phyloP scores from a whole-genome alignment of 495 filamentous ascomycete species.

The Xylaria sp. region DNA sequence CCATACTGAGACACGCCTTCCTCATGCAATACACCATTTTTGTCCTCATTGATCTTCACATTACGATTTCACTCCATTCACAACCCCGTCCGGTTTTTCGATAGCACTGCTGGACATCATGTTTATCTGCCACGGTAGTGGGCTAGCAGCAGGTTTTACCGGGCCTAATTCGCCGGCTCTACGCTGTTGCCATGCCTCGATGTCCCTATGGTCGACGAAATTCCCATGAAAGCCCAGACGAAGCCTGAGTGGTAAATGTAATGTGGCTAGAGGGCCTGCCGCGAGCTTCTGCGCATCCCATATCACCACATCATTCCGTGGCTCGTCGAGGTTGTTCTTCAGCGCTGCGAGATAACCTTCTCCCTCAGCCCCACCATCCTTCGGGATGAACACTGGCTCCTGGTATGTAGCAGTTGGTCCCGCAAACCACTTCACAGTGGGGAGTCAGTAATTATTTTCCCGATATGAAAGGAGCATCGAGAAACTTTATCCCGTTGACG shows the following conservation, averaged over 20 bases:
- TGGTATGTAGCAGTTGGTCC: slow-evolving; percentile 61
- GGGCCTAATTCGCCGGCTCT: slow-evolving; percentile 51
- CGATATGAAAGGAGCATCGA: too few relatives aligned
- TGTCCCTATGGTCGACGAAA: slow-evolving; percentile 54
- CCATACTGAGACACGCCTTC: neutral
- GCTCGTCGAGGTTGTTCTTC: slow-evolving; percentile 59
- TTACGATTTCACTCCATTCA: neutral
- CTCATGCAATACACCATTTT: neutral
- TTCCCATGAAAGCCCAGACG: slow-evolving; percentile 56
- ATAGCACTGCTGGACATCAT: slow-evolving; percentile 5
- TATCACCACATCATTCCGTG: slow-evolving; percentile 59
- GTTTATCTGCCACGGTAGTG: slow-evolving; percentile 51
- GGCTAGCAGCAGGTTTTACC: slow-evolving; percentile 47
- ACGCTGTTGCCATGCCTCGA: slow-evolving; percentile 50
- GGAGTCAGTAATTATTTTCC: slow-evolving; percentile 9
- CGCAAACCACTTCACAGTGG: slow-evolving; percentile 51
- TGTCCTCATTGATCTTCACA: neutral
- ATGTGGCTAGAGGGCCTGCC: slow-evolving; percentile 52
- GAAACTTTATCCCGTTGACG: neutral
- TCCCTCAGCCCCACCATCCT: slow-evolving; percentile 52
- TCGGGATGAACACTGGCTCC: slow-evolving; percentile 65
- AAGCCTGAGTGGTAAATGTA: slow-evolving; percentile 54
- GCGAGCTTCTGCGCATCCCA: slow-evolving; percentile 55
- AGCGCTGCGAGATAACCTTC: slow-evolving; percentile 64
- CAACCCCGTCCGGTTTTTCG: neutral